Conservation (phyloP, 768 basidiomycete genomes). For the Psilocybe cubensis region DNA sequence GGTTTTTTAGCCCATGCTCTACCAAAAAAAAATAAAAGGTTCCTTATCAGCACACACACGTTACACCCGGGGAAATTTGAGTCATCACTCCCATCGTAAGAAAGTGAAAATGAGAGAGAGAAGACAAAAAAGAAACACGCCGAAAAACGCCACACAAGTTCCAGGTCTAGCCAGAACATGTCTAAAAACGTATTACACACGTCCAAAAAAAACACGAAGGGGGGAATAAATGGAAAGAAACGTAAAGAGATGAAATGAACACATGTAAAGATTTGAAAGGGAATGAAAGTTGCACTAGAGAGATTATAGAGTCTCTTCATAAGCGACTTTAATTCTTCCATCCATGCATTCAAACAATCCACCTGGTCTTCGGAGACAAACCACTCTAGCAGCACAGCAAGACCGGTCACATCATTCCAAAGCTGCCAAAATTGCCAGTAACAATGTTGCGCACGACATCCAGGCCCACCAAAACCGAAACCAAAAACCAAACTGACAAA, state of each 20-base stretch:
- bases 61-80: too few species aligned
- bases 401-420: too few species aligned
- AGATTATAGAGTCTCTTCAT: too few species aligned
- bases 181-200: not conserved
- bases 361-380: too few species aligned
- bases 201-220: not conserved
- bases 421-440: too few species aligned
- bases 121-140: not conserved
- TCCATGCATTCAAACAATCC: too few species aligned
- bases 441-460: too few species aligned
- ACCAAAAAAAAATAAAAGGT: constrained; percentile 5
- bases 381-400: too few species aligned
- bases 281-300: too few species aligned
- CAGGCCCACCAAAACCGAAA: not conserved
- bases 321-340: too few species aligned
- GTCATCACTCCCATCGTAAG: too few species aligned
- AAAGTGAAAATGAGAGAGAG: too few species aligned
- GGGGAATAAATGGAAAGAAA: not conserved
- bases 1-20: constrained; percentile 84
- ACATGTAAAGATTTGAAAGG: not conserved
- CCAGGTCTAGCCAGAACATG: not conserved
- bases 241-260: not conserved
- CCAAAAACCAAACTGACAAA: not conserved
- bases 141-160: not conserved
- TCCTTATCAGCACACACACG: constrained; percentile 5